Base-by-base conservation (phyloP, 2,329 filamentous ascomycete genomes). In the Raffaelea albimanens region DNA sequence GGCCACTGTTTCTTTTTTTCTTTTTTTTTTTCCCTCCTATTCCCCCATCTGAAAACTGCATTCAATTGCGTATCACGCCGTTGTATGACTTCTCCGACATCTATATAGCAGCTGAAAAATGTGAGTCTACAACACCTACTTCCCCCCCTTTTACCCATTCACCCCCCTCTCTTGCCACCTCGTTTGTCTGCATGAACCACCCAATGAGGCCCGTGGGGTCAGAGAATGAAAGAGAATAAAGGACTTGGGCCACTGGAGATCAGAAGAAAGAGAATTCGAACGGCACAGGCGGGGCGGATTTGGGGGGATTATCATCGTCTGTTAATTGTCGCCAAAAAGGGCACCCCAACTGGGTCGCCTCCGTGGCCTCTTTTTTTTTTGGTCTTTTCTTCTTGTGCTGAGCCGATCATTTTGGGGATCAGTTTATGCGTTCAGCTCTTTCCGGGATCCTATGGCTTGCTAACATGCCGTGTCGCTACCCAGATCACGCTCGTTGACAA, bases 401-500 rank as follows among this genome's bases (percentile, higher is more conserved):
- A 54, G 58, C 44, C 53, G 60, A 61, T 61, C 61, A 40, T 45
- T 43, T 52, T 58, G 44, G 53, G 59, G 13, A 59, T 62, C 58
- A 53, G 16, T 45, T 23, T 21, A 40, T 43, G 43, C 44, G 46
- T 45, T 46, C 50, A 49, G 50, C 33, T 47, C 40, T 25, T 40
- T 44, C 38, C n/a, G 34, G 34, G 34, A 43, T 38, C 18, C 4
- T 16, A n/a, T 4, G 18, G 11, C 23, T 21, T 44, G 14, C 31
- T 45, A n/a, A 39, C 41, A 43, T 22, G n/a, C n/a, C n/a, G n/a
- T 23, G 16, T 4, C n/a, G 29, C 29, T 36, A 23, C 42, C 47
- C 49, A 61, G 59, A 62, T 52, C 56, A 72, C 73, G 61, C 66
- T 76, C 71, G 59, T 77, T 76, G 69, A 72, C 67, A 51, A 40